phyloP scores from a whole-genome alignment of 2,329 filamentous ascomycete species.

The Pyrenophora teres region DNA sequence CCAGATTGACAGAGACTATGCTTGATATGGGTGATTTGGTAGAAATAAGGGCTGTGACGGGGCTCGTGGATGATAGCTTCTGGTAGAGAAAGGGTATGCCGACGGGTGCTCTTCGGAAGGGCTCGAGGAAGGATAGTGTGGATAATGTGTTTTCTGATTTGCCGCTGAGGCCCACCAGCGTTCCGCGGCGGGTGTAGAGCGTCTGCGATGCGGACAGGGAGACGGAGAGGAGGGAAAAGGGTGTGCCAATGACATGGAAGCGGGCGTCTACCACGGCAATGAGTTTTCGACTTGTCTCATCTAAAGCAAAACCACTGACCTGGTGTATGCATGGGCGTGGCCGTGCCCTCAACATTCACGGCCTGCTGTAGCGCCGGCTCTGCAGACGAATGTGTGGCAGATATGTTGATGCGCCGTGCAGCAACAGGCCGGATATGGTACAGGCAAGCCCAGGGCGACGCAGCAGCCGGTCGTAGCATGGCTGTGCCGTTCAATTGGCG shows the following conservation, averaged over 20 bases:
- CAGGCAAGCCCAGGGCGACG: slow-evolving; percentile 32
- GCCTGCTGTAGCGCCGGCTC: slow-evolving; percentile 47
- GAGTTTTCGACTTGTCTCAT: background rate
- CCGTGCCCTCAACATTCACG: slow-evolving; percentile 24
- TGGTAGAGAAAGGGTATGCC: slow-evolving; percentile 97
- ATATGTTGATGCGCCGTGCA: slow-evolving; percentile 50
- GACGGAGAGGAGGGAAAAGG: slow-evolving; percentile 92
- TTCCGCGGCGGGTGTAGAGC: slow-evolving; percentile 89
- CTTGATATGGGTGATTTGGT: slow-evolving; percentile 86
- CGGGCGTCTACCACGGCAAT: slow-evolving; percentile 70
- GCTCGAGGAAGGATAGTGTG: slow-evolving; percentile 83
- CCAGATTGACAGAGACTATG: slow-evolving; percentile 84
- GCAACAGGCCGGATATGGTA: slow-evolving; percentile 20
- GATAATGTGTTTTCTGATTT: slow-evolving; percentile 91
- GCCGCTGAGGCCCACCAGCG: slow-evolving; percentile 85
- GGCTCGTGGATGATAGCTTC: slow-evolving; percentile 79
- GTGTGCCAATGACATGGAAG: slow-evolving; percentile 90
- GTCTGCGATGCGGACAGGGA: slow-evolving; percentile 91
- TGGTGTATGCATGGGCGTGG: slow-evolving; percentile 33
- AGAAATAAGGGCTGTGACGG: slow-evolving; percentile 84
- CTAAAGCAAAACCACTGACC: slow-evolving; percentile 20
- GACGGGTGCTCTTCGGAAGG: slow-evolving; percentile 75
- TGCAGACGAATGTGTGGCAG: slow-evolving; percentile 50
- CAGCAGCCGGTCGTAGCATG: slow-evolving; percentile 41
- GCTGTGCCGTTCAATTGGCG: slow-evolving; percentile 35